Conservation (phyloP, 2,329 filamentous ascomycete genomes). For the Emmonsia crescens region DNA sequence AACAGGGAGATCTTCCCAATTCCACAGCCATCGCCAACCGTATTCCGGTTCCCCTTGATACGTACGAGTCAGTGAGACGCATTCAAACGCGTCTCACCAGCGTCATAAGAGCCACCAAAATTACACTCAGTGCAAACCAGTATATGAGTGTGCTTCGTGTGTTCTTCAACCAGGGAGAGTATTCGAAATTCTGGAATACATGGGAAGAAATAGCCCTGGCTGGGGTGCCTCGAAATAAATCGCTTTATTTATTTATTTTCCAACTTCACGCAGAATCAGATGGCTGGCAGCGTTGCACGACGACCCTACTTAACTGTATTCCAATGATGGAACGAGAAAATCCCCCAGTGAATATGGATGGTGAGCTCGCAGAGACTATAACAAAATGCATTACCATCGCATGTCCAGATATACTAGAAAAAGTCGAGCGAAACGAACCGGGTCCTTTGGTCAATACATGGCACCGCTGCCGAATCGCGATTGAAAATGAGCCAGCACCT, state of each 20-base stretch:
- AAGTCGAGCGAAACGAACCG: slow-evolving; percentile 12
- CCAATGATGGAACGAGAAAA: slow-evolving; percentile 49
- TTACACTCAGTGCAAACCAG: slow-evolving; percentile 21
- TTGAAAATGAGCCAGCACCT: background rate
- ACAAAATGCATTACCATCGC: slow-evolving; percentile 45
- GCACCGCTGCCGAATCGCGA: background rate
- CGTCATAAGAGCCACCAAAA: slow-evolving; percentile 20
- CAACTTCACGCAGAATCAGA: slow-evolving; percentile 35
- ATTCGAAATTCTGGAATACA: slow-evolving; percentile 49
- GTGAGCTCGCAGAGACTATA: slow-evolving; percentile 39
- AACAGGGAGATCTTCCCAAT: background rate
- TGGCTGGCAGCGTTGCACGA: slow-evolving; percentile 36
- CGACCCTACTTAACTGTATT: slow-evolving; percentile 43
- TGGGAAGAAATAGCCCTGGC: slow-evolving; percentile 48
- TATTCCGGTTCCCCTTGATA: slow-evolving; percentile 6
- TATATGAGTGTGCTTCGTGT: slow-evolving; percentile 24
- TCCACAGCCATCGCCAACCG: slow-evolving; percentile 11
- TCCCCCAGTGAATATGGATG: slow-evolving; percentile 38
- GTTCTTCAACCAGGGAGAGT: slow-evolving; percentile 36
- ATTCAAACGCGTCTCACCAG: slow-evolving; percentile 19
- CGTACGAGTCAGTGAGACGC: slow-evolving; percentile 9
- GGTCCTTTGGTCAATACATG: slow-evolving; percentile 9
- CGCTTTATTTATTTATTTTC: slow-evolving; percentile 48
- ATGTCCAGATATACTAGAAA: slow-evolving; percentile 39
- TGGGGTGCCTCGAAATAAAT: slow-evolving; percentile 38